phyloP scores from a whole-genome alignment of 1,139 yeast species.

The Meyerozyma athensensis region DNA sequence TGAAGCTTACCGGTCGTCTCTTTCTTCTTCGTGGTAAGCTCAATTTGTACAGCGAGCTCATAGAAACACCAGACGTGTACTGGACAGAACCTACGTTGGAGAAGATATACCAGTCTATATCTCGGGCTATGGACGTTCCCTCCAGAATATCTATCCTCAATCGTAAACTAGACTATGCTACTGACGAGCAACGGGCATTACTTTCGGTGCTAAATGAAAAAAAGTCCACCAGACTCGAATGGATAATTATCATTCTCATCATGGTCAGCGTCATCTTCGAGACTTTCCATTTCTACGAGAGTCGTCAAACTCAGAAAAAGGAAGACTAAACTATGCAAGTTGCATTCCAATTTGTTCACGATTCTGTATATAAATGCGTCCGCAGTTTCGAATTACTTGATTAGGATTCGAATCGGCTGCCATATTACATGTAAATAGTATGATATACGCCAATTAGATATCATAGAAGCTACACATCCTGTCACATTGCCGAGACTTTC shows the following conservation, averaged over 20 bases:
- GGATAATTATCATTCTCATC: slow-evolving; percentile 80
- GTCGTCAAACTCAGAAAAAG: slow-evolving; percentile 9
- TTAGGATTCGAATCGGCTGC: not conserved
- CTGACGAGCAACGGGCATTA: slow-evolving; percentile 80
- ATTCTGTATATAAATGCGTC: too few species aligned
- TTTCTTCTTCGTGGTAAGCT: slow-evolving; percentile 74
- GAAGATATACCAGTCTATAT: slow-evolving; percentile 63
- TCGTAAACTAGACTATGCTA: slow-evolving; percentile 81
- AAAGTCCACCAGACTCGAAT: slow-evolving; percentile 72
- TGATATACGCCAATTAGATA: too few species aligned
- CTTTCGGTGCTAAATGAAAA: slow-evolving; percentile 72
- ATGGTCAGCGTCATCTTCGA: slow-evolving; percentile 84
- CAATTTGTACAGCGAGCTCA: slow-evolving; percentile 81
- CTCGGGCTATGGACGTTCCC: slow-evolving; percentile 66
- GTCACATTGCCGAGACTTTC: too few species aligned
- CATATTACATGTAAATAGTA: slow-evolving; percentile 1
- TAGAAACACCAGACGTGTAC: slow-evolving; percentile 87
- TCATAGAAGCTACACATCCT: too few species aligned
- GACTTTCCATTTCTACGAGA: slow-evolving; percentile 45
- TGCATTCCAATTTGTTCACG: too few species aligned
- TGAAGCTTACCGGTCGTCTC: slow-evolving; percentile 68
- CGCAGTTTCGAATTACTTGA: not conserved
- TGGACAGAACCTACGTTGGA: slow-evolving; percentile 91
- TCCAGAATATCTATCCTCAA: slow-evolving; percentile 77
- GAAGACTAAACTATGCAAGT: not conserved